phyloP scores from a whole-genome alignment of 2,329 filamentous ascomycete genomes.

The Dactylellina haptotyla region DNA sequence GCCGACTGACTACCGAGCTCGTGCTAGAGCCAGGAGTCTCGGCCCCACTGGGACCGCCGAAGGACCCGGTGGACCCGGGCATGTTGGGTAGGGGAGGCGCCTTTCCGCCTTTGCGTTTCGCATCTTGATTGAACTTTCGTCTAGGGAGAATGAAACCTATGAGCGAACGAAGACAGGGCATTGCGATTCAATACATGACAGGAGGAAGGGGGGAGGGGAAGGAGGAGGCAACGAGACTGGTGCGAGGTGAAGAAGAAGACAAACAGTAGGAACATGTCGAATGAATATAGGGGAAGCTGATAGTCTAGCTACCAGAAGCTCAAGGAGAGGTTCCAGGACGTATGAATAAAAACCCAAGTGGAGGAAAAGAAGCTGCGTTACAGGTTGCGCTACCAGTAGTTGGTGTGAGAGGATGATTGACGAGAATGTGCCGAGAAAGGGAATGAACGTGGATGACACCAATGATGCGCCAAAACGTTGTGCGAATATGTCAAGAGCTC shows the following conservation, averaged over 20 bases:
- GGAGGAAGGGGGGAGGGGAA: neutral
- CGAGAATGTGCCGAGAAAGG: no score
- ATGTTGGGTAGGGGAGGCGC: slow-evolving; percentile 47
- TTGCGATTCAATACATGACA: neutral
- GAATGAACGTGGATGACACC: no score
- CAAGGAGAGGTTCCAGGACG: no score
- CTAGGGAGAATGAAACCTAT: slow-evolving; percentile 24
- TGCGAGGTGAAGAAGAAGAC: neutral
- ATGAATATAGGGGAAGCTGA: neutral
- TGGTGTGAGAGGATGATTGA: no score
- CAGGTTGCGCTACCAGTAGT: no score
- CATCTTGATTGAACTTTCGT: slow-evolving; percentile 51
- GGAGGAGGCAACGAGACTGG: neutral
- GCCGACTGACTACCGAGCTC: slow-evolving; percentile 66
- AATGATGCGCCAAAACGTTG: no score
- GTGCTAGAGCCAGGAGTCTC: slow-evolving; percentile 63
- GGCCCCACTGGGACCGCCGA: slow-evolving; percentile 11
- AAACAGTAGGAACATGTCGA: neutral
- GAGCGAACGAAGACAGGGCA: neutral
- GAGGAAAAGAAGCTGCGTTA: no score
- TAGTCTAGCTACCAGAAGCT: no score
- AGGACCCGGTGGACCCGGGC: slow-evolving; percentile 39
- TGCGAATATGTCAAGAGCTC: no score
- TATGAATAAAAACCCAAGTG: no score
- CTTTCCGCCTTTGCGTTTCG: slow-evolving; percentile 44